A percentile compares a stretch with the other conserved stretches of the same genome.
Evolutionary conservation across 2,329 filamentous ascomycete species (phyloP).

Genomic region (Coniochaeta sp.): DNA sequence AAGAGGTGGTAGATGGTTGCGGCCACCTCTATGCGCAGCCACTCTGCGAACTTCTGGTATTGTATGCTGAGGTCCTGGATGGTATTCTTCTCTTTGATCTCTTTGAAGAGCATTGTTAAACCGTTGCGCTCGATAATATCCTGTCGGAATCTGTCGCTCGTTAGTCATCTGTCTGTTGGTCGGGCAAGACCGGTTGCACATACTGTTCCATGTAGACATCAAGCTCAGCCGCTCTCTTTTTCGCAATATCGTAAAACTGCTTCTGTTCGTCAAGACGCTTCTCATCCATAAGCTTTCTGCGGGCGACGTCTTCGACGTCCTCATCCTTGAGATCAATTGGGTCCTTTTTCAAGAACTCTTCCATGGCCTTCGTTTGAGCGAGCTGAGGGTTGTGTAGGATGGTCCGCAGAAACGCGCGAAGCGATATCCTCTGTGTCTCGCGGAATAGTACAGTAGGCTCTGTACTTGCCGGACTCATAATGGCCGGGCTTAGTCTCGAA

Average conservation of each 20-base stretch:
- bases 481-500: constrained; percentile 20
- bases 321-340: constrained; percentile 71
- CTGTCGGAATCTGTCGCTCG: constrained; percentile 47
- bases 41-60: constrained; percentile 97
- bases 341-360: constrained; percentile 72
- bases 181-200: constrained; percentile 22
- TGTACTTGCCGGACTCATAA: constrained; percentile 16
- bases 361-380: constrained; percentile 73
- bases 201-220: constrained; percentile 97
- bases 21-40: constrained; percentile 93
- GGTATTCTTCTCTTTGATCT: constrained; percentile 83
- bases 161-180: constrained; percentile 9
- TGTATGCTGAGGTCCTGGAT: constrained; percentile 87
- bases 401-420: constrained; percentile 81
- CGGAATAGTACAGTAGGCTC: constrained; percentile 59
- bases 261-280: constrained; percentile 87
- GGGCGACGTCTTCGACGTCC: constrained; percentile 73
- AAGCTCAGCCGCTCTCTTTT: constrained; percentile 81
- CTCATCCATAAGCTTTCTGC: constrained; percentile 76
- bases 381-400: constrained; percentile 79
- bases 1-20: constrained; percentile 97
- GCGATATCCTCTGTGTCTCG: constrained; percentile 84
- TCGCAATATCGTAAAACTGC: constrained; percentile 90
- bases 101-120: constrained; percentile 83
- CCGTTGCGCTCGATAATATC: constrained; percentile 70